These are phyloP conservation scores for Chlamydomonas reinhardtii DNA, from an alignment of 163 green algal species.

Conservation along the genomic window DNA sequence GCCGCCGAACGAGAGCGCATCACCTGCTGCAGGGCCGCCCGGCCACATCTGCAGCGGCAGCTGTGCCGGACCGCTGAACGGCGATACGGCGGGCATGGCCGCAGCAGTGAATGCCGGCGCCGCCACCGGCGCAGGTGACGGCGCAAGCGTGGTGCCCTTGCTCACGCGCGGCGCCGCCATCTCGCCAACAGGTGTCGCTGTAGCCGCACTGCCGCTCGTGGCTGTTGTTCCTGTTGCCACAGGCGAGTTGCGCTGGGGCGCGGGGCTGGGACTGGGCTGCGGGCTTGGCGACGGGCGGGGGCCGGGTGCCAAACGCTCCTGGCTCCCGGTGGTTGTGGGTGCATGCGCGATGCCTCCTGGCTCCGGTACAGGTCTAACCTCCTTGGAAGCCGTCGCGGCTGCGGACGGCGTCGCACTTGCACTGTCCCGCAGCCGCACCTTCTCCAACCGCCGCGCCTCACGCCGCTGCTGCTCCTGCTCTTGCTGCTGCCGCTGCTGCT, in stretches of 20 bases:
- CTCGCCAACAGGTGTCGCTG: too few species aligned
- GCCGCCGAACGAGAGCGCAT: background rate
- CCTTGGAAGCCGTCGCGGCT: too few species aligned
- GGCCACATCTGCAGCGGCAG: background rate
- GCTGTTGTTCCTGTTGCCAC: too few species aligned
- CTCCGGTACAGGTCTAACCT: too few species aligned
- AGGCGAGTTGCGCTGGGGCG: background rate
- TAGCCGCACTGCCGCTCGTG: too few species aligned
- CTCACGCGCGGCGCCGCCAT: too few species aligned
- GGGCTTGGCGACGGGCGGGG: background rate
- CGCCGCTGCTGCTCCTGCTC: conserved; percentile 11
- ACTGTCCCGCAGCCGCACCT: background rate
- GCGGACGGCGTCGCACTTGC: too few species aligned
- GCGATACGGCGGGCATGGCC: background rate
- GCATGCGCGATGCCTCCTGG: too few species aligned
- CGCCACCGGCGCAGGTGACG: background rate
- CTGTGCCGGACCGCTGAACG: background rate
- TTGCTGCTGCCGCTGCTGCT: background rate
- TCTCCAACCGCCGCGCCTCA: background rate
- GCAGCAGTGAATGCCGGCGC: too few species aligned
- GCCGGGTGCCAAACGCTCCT: background rate
- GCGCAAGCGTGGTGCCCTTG: too few species aligned
- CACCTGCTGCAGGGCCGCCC: background rate
- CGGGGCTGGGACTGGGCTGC: background rate
- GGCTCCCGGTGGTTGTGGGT: background rate